A percentile compares a stretch with the other conserved stretches of the same genome.
phyloP scores from a whole-genome alignment of 1,139 yeast species.

The Lodderomyces parapsilosis region DNA sequence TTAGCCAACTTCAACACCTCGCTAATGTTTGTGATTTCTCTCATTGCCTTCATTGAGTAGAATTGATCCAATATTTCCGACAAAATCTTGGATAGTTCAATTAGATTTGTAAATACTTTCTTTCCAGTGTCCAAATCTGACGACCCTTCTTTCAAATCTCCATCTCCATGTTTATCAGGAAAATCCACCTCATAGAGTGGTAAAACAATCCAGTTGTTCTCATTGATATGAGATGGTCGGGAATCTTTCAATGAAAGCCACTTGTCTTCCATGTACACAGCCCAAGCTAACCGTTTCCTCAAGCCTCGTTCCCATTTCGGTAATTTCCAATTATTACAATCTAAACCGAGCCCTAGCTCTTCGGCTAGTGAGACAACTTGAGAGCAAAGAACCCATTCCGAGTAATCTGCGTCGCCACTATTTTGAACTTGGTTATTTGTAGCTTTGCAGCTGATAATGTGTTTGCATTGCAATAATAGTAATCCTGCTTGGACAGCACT shows the following conservation, averaged over 20 bases:
- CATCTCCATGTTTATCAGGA: conserved; percentile 64
- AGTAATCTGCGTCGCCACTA: conserved; percentile 34
- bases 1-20: conserved; percentile 74
- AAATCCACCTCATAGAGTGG: conserved; percentile 69
- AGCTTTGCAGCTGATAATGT: conserved; percentile 23
- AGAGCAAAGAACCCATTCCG: conserved; percentile 84
- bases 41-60: conserved; percentile 67
- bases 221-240: conserved; percentile 73
- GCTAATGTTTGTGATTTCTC: conserved; percentile 54
- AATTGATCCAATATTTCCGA: conserved; percentile 71
- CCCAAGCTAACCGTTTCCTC: conserved; percentile 87
- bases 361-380: conserved; percentile 85
- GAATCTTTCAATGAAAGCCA: conserved; percentile 81
- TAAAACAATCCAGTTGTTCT: conserved; percentile 67
- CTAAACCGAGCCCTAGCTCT: conserved; percentile 81
- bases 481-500: conserved; percentile 83
- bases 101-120: conserved; percentile 65
- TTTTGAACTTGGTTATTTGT: conserved; percentile 6
- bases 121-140: conserved; percentile 75
- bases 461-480: conserved; percentile 63
- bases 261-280: conserved; percentile 84
- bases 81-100: conserved; percentile 65
- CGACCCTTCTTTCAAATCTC: conserved; percentile 56
- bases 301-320: conserved; percentile 93
- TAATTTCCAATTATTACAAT: conserved; percentile 82